Percentiles rank a stretch among this genome's conserved stretches.
Evolutionary conservation across 2,329 filamentous ascomycete genomes (phyloP).

Genomic region (Elsinoe batatas): DNA sequence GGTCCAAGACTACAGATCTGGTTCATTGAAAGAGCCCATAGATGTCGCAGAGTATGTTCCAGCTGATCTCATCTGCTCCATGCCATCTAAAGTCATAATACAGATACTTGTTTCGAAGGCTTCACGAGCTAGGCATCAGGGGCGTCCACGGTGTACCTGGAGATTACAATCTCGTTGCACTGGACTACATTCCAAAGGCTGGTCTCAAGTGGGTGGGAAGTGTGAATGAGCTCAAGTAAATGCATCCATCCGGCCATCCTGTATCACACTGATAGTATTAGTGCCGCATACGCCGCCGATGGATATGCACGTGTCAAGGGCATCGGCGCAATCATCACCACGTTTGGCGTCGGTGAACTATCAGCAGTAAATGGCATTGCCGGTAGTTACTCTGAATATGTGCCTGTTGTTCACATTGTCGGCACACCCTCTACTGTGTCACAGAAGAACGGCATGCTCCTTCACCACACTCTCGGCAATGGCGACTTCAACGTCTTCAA

Average conservation of each 20-base stretch:
- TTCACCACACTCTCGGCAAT: conserved; percentile 40
- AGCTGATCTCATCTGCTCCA: neutral
- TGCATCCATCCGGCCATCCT: conserved; percentile 19
- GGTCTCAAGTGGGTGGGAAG: conserved; percentile 52
- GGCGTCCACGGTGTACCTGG: conserved; percentile 43
- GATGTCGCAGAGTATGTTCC: neutral
- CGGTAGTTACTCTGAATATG: conserved; percentile 39
- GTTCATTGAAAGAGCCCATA: neutral
- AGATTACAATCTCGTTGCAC: conserved; percentile 30
- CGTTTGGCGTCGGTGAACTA: conserved; percentile 41
- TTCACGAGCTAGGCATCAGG: conserved; percentile 35
- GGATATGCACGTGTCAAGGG: conserved; percentile 39
- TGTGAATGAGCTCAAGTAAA: conserved; percentile 48
- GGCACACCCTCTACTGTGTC: conserved; percentile 34
- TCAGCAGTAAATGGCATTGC: conserved; percentile 39
- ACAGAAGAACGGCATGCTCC: conserved; percentile 32
- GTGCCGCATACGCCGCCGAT: conserved; percentile 37
- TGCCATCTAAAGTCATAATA: conserved; percentile 18
- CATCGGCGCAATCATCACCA: conserved; percentile 37
- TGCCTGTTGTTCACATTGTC: conserved; percentile 40
- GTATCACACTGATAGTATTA: conserved; percentile 4
- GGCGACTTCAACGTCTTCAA: conserved; percentile 74
- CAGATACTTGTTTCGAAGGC: conserved; percentile 32
- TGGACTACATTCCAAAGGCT: conserved; percentile 48
- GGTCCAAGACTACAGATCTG: neutral